Evolutionary conservation across 768 basidiomycete species (phyloP).

Genomic region (Sutorius australiensis): DNA sequence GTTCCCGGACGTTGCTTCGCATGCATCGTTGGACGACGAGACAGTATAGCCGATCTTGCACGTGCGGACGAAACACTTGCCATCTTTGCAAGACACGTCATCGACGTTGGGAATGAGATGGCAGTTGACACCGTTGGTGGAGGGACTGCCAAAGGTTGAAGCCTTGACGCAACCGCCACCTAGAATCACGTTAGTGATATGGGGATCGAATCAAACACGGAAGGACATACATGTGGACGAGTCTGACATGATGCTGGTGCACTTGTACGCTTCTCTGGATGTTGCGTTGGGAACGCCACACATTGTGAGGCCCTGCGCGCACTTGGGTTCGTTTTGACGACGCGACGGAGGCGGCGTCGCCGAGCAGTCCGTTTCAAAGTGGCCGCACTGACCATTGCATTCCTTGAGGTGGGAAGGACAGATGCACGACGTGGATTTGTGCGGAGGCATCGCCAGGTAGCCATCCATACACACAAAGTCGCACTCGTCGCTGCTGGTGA

Average conservation of each 20-base stretch:
- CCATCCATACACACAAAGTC: constrained; percentile 30
- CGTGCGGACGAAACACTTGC: constrained; percentile 26
- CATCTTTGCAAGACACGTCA: constrained; percentile 26
- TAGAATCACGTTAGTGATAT: constrained; percentile 1
- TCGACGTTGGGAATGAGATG: constrained; percentile 28
- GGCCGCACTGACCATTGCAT: constrained; percentile 33
- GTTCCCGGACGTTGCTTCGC: constrained; percentile 1
- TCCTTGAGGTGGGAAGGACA: constrained; percentile 24
- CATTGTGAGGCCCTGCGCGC: constrained; percentile 19
- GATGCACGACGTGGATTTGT: constrained; percentile 22
- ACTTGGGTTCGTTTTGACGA: constrained; percentile 18
- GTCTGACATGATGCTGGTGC: constrained; percentile 27
- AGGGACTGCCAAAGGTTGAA: constrained; percentile 16
- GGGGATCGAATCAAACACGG: not conserved
- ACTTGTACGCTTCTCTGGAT: constrained; percentile 26
- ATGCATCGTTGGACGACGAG: constrained; percentile 8
- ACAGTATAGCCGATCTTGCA: constrained; percentile 24
- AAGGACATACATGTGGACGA: constrained; percentile 30
- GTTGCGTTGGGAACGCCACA: constrained; percentile 24
- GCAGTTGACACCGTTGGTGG: constrained; percentile 30
- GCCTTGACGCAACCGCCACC: constrained; percentile 35
- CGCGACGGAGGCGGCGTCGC: constrained; percentile 15
- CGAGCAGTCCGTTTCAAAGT: constrained; percentile 21
- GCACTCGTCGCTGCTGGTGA: constrained; percentile 21
- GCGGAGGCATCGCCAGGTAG: constrained; percentile 19